A percentile compares a stretch with the other conserved stretches of the same genome.
phyloP scores from a whole-genome alignment of 192 early-diverging fungal genomes.

The Ramicandelaber brevisporus region DNA sequence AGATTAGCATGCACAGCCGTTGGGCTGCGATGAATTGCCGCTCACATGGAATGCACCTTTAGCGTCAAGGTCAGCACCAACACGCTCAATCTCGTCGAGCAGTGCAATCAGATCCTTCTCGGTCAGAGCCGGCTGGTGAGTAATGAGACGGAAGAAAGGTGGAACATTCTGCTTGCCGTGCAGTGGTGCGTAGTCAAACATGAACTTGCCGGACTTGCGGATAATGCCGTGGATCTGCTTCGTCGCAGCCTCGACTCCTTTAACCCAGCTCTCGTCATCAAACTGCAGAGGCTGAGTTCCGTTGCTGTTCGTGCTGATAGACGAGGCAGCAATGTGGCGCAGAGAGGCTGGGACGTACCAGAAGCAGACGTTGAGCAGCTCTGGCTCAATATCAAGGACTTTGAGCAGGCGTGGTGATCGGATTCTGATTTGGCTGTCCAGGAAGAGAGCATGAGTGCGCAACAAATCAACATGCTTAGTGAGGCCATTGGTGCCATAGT shows the following conservation, averaged over 20 bases:
- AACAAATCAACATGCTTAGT: slow-evolving; percentile 25
- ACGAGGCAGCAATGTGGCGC: too few species aligned
- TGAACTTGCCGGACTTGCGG: slow-evolving; percentile 21
- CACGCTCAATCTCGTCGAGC: slow-evolving; percentile 25
- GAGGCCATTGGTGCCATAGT: slow-evolving; percentile 36
- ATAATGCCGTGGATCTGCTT: slow-evolving; percentile 10
- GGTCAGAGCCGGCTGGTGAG: slow-evolving; percentile 32
- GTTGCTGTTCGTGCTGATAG: too few species aligned
- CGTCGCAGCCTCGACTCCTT: slow-evolving; percentile 7
- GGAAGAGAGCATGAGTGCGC: slow-evolving; percentile 16
- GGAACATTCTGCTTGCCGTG: slow-evolving; percentile 4
- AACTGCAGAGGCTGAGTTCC: too few species aligned
- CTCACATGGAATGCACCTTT: neutral
- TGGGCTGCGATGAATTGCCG: too few species aligned
- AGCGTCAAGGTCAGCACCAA: slow-evolving; percentile 5
- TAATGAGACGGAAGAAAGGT: slow-evolving; percentile 44
- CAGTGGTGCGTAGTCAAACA: slow-evolving; percentile 46
- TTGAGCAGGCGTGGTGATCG: slow-evolving; percentile 10
- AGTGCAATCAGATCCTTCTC: slow-evolving; percentile 19
- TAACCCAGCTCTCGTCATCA: neutral
- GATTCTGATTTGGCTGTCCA: slow-evolving; percentile 12
- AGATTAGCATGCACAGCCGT: too few species aligned
- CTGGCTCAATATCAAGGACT: slow-evolving; percentile 12
- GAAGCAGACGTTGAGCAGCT: slow-evolving; percentile 30
- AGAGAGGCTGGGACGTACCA: slow-evolving; percentile 32